Base-by-base conservation (phyloP, 1,284 basidiomycete species). In the Exobasidium rhododendri region DNA sequence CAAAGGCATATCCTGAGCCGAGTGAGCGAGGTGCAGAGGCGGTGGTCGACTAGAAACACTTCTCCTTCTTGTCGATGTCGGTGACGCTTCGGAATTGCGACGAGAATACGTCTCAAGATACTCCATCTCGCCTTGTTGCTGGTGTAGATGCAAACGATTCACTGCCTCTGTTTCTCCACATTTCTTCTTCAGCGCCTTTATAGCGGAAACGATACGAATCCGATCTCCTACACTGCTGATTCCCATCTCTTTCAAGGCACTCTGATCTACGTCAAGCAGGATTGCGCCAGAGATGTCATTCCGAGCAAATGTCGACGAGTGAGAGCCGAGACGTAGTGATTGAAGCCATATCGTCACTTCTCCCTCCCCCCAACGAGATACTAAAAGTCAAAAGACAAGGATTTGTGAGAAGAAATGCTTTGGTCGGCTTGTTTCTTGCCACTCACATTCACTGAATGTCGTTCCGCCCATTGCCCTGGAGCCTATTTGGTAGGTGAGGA, bases 221-320 rank as follows among this genome's bases (percentile, higher is more conserved):
- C 76, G 67, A 20, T 78, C 77, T 26, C 75, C 77, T 44, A 79
- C 68, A 60, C 64, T 65, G 47, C 68, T 61, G 59, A 79, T 70
- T 40, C 77, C 77, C 77, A 79, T 79, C 63, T 78, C 69, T 57
- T 75, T 78, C 32, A 79, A 63, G 0, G 63, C 65, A 5, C 64
- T 58, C 49, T 75, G 73, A 47, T 78, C 76, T 10, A 79, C 65
- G 35, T 77, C 73, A 30, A 76, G 63, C 22, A 79, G 61, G 17
- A 74, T 68, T 3, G 63, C 58, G 29, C 77, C 77, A 46, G 67
- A 66, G 57, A 79, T 79, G 64, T 79, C 73, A 61, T 78, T 70
- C 3, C 64, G 50, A 5, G 66, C 62, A 60, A 79, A 78, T 2
- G 66, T 66, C 13, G 58, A 4, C 2, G 67, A 65, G 54, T 79